Conservation (phyloP, 768 basidiomycete genomes). For the Boletus rubescentipes region DNA sequence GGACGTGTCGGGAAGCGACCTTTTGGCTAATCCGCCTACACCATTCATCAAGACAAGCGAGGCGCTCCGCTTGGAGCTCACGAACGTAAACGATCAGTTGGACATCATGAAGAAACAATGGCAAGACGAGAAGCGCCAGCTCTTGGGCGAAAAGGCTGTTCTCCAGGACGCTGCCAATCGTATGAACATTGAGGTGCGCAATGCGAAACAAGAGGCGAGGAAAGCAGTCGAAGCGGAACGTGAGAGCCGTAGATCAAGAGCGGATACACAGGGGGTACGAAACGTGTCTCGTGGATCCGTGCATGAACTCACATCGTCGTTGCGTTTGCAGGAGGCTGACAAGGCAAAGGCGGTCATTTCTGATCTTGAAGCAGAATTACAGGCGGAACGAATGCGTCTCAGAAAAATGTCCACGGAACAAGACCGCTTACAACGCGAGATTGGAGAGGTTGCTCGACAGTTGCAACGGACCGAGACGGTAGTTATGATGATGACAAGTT, state of each 20-base stretch:
- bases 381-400: slow-evolving; percentile 65
- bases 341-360: slow-evolving; percentile 61
- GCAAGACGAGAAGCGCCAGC: slow-evolving; percentile 61
- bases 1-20: slow-evolving; percentile 46
- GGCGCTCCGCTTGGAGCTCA: slow-evolving; percentile 57
- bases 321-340: slow-evolving; percentile 59
- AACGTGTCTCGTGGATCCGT: not conserved
- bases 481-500: slow-evolving; percentile 4
- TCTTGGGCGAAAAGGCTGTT: slow-evolving; percentile 69
- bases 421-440: slow-evolving; percentile 59
- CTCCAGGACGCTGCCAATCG: slow-evolving; percentile 71
- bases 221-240: slow-evolving; percentile 54
- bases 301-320: not conserved
- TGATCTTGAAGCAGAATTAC: slow-evolving; percentile 71
- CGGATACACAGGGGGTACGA: slow-evolving; percentile 55
- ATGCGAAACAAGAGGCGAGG: slow-evolving; percentile 55
- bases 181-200: slow-evolving; percentile 59
- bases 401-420: slow-evolving; percentile 65
- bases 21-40: slow-evolving; percentile 61
- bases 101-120: slow-evolving; percentile 65
- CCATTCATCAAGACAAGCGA: slow-evolving; percentile 70
- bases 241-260: slow-evolving; percentile 46
- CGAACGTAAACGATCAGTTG: slow-evolving; percentile 61
- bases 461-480: slow-evolving; percentile 73
- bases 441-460: slow-evolving; percentile 59